These are phyloP conservation scores for Xanthoceras sorbifolium DNA, from an alignment of 345 rosid genomes.

Conservation along the genomic window DNA sequence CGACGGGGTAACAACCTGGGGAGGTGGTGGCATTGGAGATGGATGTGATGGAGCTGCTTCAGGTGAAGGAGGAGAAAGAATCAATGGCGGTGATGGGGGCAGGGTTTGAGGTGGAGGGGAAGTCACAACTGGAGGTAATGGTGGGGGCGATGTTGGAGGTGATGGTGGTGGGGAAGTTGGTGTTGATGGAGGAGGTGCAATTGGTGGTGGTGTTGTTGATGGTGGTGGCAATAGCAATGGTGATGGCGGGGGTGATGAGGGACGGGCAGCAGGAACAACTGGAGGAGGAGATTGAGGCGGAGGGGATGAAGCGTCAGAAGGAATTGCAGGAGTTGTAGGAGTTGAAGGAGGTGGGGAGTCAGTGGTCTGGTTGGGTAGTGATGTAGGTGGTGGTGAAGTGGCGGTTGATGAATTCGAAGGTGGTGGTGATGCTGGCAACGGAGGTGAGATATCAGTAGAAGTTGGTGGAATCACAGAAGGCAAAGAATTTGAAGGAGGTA, in stretches of 20 bases:
- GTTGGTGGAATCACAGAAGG: constrained; percentile 39
- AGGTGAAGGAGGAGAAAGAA: constrained; percentile 55
- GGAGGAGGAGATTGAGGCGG: constrained; percentile 53
- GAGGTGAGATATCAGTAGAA: constrained; percentile 27
- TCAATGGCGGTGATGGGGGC: constrained; percentile 51
- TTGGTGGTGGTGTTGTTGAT: constrained; percentile 35
- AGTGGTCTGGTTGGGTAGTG: constrained; percentile 40
- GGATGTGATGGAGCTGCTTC: constrained; percentile 49
- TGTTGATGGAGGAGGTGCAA: constrained; percentile 29
- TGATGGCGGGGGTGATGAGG: constrained; percentile 36
- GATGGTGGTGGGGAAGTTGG: constrained; percentile 49
- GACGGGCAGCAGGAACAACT: constrained; percentile 38
- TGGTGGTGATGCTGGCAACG: constrained; percentile 29
- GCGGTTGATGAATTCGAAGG: constrained; percentile 36
- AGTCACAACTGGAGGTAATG: constrained; percentile 34
- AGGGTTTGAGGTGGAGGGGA: constrained; percentile 40
- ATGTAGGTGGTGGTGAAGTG: constrained; percentile 47
- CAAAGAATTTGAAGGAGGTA: constrained; percentile 45
- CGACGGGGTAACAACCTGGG: constrained; percentile 45
- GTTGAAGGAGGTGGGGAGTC: constrained; percentile 41
- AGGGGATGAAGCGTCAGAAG: constrained; percentile 35
- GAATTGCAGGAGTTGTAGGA: constrained; percentile 32
- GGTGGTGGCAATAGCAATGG: constrained; percentile 39
- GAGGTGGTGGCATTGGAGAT: constrained; percentile 55
- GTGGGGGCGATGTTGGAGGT: constrained; percentile 43